These are phyloP conservation scores for Vinca major DNA, from an alignment of 305 asterid species.

Conservation along the genomic window DNA sequence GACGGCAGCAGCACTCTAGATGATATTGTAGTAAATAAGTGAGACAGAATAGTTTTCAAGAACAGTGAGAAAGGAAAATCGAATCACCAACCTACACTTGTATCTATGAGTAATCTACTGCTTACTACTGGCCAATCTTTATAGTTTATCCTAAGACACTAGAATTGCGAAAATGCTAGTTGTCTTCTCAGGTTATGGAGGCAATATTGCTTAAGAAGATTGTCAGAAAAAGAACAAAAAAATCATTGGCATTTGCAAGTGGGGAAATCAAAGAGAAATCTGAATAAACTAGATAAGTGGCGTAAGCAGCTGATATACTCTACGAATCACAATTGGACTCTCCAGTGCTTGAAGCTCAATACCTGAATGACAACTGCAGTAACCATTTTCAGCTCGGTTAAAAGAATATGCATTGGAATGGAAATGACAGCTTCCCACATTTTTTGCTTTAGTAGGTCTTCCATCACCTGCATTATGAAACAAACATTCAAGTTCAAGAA, in stretches of 20 bases:
- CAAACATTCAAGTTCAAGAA: conserved; percentile 21
- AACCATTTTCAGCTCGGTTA: conserved; percentile 46
- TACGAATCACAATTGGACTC: neutral
- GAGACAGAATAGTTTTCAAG: neutral
- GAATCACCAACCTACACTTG: neutral
- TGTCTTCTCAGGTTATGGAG: neutral
- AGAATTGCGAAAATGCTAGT: neutral
- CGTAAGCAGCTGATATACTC: neutral
- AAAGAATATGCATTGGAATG: conserved; percentile 50
- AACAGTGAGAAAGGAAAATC: neutral
- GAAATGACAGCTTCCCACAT: conserved; percentile 44
- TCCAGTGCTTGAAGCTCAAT: neutral
- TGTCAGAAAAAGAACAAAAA: neutral
- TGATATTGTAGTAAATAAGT: neutral
- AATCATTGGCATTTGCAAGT: too few relatives aligned
- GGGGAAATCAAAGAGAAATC: neutral
- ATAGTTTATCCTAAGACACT: neutral
- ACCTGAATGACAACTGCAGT: conserved; percentile 52
- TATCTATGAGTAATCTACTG: neutral
- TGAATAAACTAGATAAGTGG: neutral
- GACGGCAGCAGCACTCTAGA: neutral
- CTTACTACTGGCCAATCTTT: neutral
- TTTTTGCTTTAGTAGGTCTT: conserved; percentile 37
- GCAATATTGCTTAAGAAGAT: neutral
- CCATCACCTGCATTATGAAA: conserved; percentile 46